Percentiles rank a stretch among this genome's conserved stretches.
These are phyloP conservation scores for Kuraishia hungarica DNA, from an alignment of 805 yeast genomes.

Conservation along the genomic window DNA sequence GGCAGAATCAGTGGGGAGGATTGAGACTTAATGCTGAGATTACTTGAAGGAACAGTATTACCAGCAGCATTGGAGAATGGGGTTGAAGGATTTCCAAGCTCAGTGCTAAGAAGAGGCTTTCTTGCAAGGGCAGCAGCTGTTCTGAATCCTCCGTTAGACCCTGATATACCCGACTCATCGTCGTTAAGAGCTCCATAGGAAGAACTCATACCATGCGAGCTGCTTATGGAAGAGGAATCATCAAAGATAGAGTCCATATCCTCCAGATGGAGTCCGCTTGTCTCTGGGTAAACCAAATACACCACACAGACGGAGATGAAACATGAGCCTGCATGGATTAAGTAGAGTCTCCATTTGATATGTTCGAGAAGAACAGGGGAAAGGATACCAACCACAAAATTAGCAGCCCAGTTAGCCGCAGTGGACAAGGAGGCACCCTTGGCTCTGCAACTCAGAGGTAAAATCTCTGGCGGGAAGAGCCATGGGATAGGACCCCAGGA, in stretches of 20 bases:
- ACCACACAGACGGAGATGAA: conserved; percentile 66
- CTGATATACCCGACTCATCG: conserved; percentile 2
- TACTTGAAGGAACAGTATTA: conserved; percentile 2
- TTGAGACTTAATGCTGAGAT: conserved; percentile 1
- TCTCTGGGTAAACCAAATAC: conserved; percentile 73
- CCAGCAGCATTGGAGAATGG: neutral
- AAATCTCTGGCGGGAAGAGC: conserved; percentile 80
- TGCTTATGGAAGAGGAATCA: conserved; percentile 32
- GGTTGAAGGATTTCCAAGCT: neutral
- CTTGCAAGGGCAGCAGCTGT: conserved; percentile 5
- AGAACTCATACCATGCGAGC: conserved; percentile 1
- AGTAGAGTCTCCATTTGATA: conserved; percentile 73
- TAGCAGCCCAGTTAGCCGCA: conserved; percentile 89
- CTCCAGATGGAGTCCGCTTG: conserved; percentile 80
- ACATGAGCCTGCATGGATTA: conserved; percentile 77
- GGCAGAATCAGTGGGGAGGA: conserved; percentile 14
- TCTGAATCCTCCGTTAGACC: neutral
- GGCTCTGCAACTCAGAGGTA: conserved; percentile 78
- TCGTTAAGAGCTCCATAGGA: conserved; percentile 4
- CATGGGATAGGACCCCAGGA: conserved; percentile 96
- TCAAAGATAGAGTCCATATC: conserved; percentile 91
- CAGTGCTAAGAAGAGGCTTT: neutral
- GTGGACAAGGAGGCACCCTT: conserved; percentile 88
- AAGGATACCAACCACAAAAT: conserved; percentile 86
- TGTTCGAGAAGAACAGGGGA: conserved; percentile 76